Conservation (phyloP, 2,329 filamentous ascomycete species). For the Seiridium cupressi region DNA sequence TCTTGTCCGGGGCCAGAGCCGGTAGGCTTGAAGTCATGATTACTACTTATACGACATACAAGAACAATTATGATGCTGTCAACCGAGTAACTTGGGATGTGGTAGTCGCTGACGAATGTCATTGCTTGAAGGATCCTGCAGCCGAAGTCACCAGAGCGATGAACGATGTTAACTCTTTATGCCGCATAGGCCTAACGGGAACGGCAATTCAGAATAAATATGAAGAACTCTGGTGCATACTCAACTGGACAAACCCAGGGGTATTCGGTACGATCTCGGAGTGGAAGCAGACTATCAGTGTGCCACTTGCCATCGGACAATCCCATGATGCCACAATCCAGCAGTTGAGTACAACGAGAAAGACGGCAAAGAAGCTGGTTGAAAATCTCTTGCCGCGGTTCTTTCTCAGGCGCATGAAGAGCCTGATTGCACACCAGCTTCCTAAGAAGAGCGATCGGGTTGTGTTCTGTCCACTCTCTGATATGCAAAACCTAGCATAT, state of each 20-base stretch:
- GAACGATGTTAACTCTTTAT: constrained; percentile 87
- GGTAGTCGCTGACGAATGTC: constrained; percentile 92
- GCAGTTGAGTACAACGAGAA: constrained; percentile 77
- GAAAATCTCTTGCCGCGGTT: constrained; percentile 85
- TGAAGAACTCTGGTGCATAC: constrained; percentile 90
- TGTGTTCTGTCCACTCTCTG: constrained; percentile 89
- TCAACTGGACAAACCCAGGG: constrained; percentile 96
- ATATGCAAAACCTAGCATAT: constrained; percentile 79
- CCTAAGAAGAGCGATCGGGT: constrained; percentile 94
- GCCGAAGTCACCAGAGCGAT: constrained; percentile 82
- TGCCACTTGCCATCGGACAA: constrained; percentile 82
- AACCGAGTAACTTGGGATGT: constrained; percentile 92
- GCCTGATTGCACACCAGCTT: constrained; percentile 84
- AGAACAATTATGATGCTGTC: constrained; percentile 68
- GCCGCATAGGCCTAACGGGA: constrained; percentile 88
- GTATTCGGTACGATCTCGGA: constrained; percentile 60
- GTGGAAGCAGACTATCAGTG: constrained; percentile 77
- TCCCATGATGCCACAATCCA: constrained; percentile 85
- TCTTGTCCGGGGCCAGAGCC: constrained; percentile 68
- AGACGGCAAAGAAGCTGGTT: constrained; percentile 80
- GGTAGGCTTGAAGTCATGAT: constrained; percentile 88
- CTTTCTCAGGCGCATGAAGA: constrained; percentile 91
- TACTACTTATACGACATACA: constrained; percentile 91
- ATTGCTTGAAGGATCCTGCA: constrained; percentile 76
- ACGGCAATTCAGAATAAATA: constrained; percentile 98